A percentile compares a stretch with the other conserved stretches of the same genome.
Evolutionary conservation across 768 basidiomycete species (phyloP).

Genomic region (Pleurotus ostreatus): DNA sequence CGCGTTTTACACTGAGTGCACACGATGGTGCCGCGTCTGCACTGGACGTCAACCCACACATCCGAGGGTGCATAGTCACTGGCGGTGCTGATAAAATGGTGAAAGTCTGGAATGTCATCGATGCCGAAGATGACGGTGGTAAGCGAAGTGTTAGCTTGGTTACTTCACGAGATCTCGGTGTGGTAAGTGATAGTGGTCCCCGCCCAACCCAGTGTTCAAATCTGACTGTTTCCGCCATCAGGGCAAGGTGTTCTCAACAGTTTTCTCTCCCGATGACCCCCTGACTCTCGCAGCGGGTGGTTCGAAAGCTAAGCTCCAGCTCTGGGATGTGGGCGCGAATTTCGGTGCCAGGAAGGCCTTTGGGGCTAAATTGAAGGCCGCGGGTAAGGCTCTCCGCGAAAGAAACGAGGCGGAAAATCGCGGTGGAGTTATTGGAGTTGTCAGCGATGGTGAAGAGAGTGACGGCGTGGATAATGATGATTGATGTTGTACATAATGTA

Average conservation of each 20-base stretch:
- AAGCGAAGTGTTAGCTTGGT: constrained; percentile 81
- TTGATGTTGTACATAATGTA: background rate
- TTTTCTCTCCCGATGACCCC: constrained; percentile 92
- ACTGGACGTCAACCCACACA: constrained; percentile 86
- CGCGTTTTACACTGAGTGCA: constrained; percentile 86
- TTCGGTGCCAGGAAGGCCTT: constrained; percentile 81
- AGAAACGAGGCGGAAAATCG: constrained; percentile 19
- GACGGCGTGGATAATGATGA: constrained; percentile 36
- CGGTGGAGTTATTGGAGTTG: constrained; percentile 68
- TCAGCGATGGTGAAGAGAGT: constrained; percentile 67
- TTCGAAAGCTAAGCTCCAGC: constrained; percentile 87
- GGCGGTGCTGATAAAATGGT: constrained; percentile 95
- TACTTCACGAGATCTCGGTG: constrained; percentile 83
- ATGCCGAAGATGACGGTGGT: constrained; percentile 45
- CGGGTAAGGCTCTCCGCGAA: constrained; percentile 66
- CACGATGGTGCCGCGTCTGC: constrained; percentile 90
- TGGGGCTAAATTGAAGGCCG: constrained; percentile 67
- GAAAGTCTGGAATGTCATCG: constrained; percentile 91
- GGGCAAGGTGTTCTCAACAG: constrained; percentile 95
- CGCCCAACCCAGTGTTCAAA: background rate
- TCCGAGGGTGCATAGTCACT: constrained; percentile 88
- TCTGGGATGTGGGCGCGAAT: constrained; percentile 93
- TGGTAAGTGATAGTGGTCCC: constrained; percentile 48
- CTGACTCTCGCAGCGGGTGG: constrained; percentile 93
- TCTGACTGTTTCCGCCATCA: constrained; percentile 23